Conservation (phyloP, 805 yeast species). For the Saturnispora diversa region DNA sequence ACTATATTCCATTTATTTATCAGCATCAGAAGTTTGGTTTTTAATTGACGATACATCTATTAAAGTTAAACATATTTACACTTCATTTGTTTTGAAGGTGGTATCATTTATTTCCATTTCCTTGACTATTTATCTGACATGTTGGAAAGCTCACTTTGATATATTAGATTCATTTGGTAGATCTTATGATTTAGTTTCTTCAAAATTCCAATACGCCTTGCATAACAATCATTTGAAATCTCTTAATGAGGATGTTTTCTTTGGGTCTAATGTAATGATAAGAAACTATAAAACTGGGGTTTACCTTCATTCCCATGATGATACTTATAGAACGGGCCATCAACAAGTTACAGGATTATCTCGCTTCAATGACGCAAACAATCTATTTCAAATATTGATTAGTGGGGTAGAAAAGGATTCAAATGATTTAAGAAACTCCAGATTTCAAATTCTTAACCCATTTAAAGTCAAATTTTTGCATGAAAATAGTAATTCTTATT, state of each 20-base stretch:
- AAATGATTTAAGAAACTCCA: slow-evolving; percentile 32
- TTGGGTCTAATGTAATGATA: slow-evolving; percentile 63
- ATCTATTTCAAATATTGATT: slow-evolving; percentile 66
- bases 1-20: slow-evolving; percentile 20
- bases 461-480: slow-evolving; percentile 64
- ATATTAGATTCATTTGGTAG: slow-evolving; percentile 42
- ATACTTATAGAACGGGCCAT: slow-evolving; percentile 44
- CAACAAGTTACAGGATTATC: slow-evolving; percentile 76
- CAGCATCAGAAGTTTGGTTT: slow-evolving; percentile 49
- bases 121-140: slow-evolving; percentile 42
- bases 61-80: slow-evolving; percentile 33
- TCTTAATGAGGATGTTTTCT: slow-evolving; percentile 58
- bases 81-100: slow-evolving; percentile 32
- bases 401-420: slow-evolving; percentile 28
- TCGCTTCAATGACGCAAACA: slow-evolving; percentile 50
- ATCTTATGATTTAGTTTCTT: slow-evolving; percentile 55
- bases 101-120: slow-evolving; percentile 48
- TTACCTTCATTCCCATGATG: slow-evolving; percentile 72
- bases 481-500: slow-evolving; percentile 51
- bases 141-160: slow-evolving; percentile 52
- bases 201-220: slow-evolving; percentile 59
- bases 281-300: slow-evolving; percentile 70
- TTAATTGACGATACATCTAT: slow-evolving; percentile 60
- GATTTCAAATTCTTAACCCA: slow-evolving; percentile 36
- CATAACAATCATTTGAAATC: slow-evolving; percentile 32